Evolutionary conservation across 2,329 filamentous ascomycete genomes (phyloP).

Genomic region (Penicillium sp.): DNA sequence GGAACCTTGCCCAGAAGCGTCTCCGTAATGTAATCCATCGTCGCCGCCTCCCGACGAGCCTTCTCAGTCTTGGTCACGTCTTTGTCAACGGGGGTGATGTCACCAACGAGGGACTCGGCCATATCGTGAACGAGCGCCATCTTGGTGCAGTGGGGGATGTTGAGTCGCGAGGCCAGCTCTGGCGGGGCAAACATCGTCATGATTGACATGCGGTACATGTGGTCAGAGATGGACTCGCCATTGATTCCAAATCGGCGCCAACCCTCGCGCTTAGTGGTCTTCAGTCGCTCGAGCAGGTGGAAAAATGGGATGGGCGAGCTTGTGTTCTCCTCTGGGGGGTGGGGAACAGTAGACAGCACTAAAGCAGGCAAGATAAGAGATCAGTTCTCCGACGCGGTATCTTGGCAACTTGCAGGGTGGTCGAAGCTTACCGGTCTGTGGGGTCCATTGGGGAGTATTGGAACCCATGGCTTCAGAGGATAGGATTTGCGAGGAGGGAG

Average conservation of each 20-base stretch:
- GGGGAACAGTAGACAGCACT: conserved; percentile 62
- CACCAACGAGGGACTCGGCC: conserved; percentile 89
- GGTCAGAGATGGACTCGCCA: conserved; percentile 90
- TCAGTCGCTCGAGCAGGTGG: conserved; percentile 86
- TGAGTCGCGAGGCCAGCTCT: conserved; percentile 62
- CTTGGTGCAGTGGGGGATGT: conserved; percentile 78
- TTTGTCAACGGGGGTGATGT: conserved; percentile 85
- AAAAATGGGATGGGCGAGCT: conserved; percentile 83
- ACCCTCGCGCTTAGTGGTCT: conserved; percentile 93
- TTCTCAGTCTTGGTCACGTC: conserved; percentile 82
- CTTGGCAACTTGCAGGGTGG: no score
- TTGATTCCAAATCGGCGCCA: conserved; percentile 83
- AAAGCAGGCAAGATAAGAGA: neutral
- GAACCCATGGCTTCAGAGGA: conserved; percentile 22
- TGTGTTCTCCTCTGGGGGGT: conserved; percentile 55
- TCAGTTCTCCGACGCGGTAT: neutral
- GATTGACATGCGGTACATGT: conserved; percentile 99
- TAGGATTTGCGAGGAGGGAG: neutral
- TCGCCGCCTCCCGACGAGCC: conserved; percentile 73
- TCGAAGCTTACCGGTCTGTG: conserved; percentile 28
- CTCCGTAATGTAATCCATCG: conserved; percentile 84
- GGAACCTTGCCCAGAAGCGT: conserved; percentile 67
- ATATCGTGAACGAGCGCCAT: conserved; percentile 98
- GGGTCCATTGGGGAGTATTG: conserved; percentile 29
- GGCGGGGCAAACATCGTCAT: conserved; percentile 88